These are phyloP conservation scores for Endothia cerciana DNA, from an alignment of 2,329 filamentous ascomycete species.

Conservation along the genomic window DNA sequence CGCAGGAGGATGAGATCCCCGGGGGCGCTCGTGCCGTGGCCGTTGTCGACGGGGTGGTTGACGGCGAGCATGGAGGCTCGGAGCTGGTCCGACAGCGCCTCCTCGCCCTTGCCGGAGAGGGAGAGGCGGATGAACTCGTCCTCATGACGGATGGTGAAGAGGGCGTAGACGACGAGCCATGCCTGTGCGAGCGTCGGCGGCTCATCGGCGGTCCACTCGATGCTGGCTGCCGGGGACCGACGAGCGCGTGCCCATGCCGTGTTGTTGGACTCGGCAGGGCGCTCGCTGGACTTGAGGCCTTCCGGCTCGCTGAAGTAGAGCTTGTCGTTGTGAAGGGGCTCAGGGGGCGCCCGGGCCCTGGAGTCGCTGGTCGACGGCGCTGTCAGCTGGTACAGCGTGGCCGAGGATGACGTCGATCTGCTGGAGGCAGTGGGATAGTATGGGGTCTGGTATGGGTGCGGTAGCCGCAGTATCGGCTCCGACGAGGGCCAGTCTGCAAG, in stretches of 20 bases:
- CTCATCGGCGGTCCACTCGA: conserved; percentile 47
- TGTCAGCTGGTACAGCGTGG: conserved; percentile 22
- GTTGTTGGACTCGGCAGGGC: conserved; percentile 54
- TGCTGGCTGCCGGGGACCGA: conserved; percentile 51
- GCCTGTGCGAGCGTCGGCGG: conserved; percentile 53
- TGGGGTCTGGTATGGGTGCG: conserved; percentile 38
- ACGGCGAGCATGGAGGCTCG: conserved; percentile 52
- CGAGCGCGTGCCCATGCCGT: conserved; percentile 60
- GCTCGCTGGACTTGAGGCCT: conserved; percentile 38
- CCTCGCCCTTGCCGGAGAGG: conserved; percentile 42
- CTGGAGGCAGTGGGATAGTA: conserved; percentile 33
- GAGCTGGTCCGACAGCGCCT: conserved; percentile 33
- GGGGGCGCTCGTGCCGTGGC: conserved; percentile 39
- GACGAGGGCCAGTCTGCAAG: conserved; percentile 34
- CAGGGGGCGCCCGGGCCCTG: conserved; percentile 26
- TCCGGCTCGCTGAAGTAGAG: conserved; percentile 39
- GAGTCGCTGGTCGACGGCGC: conserved; percentile 13
- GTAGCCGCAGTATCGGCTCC: conserved; percentile 37
- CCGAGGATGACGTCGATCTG: conserved; percentile 28
- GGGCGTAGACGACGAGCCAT: conserved; percentile 57
- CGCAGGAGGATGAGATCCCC: conserved; percentile 48
- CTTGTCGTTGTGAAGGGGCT: conserved; percentile 35
- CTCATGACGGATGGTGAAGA: conserved; percentile 54
- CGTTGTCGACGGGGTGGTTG: conserved; percentile 46
- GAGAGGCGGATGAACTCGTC: conserved; percentile 54